Evolutionary conservation across 495 filamentous ascomycete species (phyloP).

Genomic region (Aspergillus baeticus): DNA sequence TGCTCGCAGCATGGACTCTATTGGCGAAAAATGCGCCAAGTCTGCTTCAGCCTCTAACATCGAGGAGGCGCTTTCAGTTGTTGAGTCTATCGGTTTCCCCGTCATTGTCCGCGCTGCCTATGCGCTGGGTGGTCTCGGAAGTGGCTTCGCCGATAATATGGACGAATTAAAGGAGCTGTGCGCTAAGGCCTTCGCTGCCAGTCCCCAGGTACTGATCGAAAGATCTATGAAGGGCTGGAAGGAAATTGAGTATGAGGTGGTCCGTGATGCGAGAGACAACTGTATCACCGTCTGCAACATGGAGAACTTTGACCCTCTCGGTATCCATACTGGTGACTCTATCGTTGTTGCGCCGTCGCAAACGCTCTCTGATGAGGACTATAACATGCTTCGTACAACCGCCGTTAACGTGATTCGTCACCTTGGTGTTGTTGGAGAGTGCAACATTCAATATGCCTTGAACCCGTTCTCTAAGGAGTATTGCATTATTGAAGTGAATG

Average conservation of each 20-base stretch:
- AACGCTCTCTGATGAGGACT: conserved; percentile 95
- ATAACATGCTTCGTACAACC: conserved; percentile 97
- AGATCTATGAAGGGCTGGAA: conserved; percentile 99
- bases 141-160: conserved; percentile 92
- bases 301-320: conserved; percentile 99
- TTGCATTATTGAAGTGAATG: conserved; percentile 99
- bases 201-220: conserved; percentile 94
- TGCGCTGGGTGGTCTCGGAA: conserved; percentile 91
- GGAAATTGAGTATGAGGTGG: conserved; percentile 98
- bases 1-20: conserved; percentile 96
- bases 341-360: conserved; percentile 98
- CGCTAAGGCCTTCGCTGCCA: conserved; percentile 89
- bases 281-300: conserved; percentile 99
- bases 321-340: conserved; percentile 97
- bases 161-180: conserved; percentile 86
- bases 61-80: conserved; percentile 80
- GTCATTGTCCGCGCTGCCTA: conserved; percentile 98
- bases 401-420: conserved; percentile 99
- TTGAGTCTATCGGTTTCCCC: conserved; percentile 88
- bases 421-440: conserved; percentile 95
- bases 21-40: conserved; percentile 96
- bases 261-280: conserved; percentile 93
- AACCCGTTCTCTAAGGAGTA: conserved; percentile 97
- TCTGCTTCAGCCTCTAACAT: conserved; percentile 86
- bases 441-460: conserved; percentile 97